Conservation (phyloP, 2,329 filamentous ascomycete species). For the Aspergillus sergii region DNA sequence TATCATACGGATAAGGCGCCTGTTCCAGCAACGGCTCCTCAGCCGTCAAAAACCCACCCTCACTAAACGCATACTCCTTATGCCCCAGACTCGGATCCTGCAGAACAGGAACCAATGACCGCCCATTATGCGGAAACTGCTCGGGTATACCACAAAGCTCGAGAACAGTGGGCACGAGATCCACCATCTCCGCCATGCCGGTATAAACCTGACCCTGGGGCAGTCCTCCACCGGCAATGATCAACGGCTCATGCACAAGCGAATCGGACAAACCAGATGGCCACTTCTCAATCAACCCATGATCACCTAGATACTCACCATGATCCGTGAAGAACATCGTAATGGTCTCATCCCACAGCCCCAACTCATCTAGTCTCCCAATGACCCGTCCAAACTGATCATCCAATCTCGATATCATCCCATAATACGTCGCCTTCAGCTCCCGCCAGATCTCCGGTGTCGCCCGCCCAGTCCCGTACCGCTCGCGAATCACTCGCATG, state of each 20-base stretch:
- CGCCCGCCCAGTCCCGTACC: conserved; percentile 44
- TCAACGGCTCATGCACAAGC: conserved; percentile 22
- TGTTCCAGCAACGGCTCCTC: conserved; percentile 53
- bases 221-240: background rate
- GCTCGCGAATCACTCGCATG: background rate
- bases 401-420: conserved; percentile 51
- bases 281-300: conserved; percentile 55
- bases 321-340: background rate
- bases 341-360: background rate
- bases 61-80: conserved; percentile 47
- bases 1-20: conserved; percentile 49
- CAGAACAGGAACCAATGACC: background rate
- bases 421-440: conserved; percentile 50
- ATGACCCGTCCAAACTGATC: conserved; percentile 49
- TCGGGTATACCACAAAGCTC: background rate
- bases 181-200: background rate
- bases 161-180: background rate
- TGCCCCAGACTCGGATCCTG: conserved; percentile 40
- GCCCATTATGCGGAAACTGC: background rate
- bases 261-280: conserved; percentile 48
- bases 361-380: background rate
- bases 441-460: conserved; percentile 49
- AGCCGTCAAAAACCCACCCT: conserved; percentile 48
- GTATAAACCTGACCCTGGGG: background rate
- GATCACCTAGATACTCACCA: conserved; percentile 52